phyloP scores from a whole-genome alignment of 306 rosid species.

The Inga laurina region DNA sequence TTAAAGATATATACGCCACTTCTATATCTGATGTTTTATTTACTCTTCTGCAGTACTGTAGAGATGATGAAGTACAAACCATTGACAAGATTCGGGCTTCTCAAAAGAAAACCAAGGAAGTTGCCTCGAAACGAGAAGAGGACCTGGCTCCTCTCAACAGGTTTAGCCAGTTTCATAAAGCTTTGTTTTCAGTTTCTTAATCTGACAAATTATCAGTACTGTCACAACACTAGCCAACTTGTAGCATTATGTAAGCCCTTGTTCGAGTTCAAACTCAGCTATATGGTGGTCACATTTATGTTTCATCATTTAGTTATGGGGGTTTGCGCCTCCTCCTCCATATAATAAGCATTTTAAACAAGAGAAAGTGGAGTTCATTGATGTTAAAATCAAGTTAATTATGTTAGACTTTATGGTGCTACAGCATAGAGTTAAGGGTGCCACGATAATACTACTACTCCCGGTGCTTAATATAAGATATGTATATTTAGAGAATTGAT shows the following conservation, averaged over 20 bases:
- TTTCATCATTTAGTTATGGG: too few relatives aligned
- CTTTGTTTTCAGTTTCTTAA: not conserved
- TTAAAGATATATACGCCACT: not conserved
- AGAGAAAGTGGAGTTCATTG: too few relatives aligned
- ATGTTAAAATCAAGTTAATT: too few relatives aligned
- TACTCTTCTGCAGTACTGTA: constrained; percentile 33
- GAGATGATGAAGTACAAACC: constrained; percentile 39
- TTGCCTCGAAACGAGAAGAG: constrained; percentile 40
- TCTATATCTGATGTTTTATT: not conserved
- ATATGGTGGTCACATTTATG: too few relatives aligned
- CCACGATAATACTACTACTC: too few relatives aligned
- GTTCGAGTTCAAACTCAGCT: too few relatives aligned
- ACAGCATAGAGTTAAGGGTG: too few relatives aligned
- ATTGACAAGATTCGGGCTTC: constrained; percentile 38
- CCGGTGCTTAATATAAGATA: too few relatives aligned
- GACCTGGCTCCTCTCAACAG: constrained; percentile 52
- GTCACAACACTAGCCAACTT: not conserved
- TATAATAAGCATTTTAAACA: too few relatives aligned
- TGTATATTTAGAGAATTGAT: too few relatives aligned
- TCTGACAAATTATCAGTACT: not conserved
- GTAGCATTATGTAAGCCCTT: not conserved
- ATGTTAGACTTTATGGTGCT: too few relatives aligned
- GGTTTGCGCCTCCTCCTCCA: too few relatives aligned
- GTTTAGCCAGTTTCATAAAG: constrained; percentile 18
- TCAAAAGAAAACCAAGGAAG: constrained; percentile 39